Conservation (phyloP, 176 grass and related monocot genomes). For the Ampelocalamus luodianensis region DNA sequence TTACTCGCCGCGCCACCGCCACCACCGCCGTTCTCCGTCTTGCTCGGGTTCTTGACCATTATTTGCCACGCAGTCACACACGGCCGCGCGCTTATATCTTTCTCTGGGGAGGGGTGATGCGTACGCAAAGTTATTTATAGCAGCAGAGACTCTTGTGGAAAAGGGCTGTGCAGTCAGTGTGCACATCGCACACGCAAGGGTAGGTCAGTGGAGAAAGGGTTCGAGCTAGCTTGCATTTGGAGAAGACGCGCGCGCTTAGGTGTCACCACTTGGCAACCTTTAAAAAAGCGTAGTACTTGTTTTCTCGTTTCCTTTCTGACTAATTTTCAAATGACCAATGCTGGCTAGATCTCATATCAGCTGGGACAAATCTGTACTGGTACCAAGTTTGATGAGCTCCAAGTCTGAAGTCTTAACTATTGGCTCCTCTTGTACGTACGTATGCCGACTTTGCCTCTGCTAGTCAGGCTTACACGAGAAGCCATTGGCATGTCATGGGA, state of each 20-base stretch:
- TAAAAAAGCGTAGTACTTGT: constrained; percentile 28
- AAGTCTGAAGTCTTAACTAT: background rate
- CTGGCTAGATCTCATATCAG: constrained; percentile 29
- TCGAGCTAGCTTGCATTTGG: constrained; percentile 43
- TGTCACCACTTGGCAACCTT: constrained; percentile 38
- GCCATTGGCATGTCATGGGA: background rate
- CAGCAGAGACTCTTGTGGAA: background rate
- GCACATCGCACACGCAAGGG: constrained; percentile 16
- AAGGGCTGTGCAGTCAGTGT: background rate
- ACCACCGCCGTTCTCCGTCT: background rate
- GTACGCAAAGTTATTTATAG: constrained; percentile 47
- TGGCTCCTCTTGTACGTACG: background rate
- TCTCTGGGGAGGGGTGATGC: background rate
- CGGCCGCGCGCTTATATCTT: background rate
- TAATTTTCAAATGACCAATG: constrained; percentile 8
- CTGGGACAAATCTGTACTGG: constrained; percentile 9
- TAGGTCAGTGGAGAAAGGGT: constrained; percentile 41
- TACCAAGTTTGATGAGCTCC: background rate
- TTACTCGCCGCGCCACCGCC: background rate
- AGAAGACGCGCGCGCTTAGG: constrained; percentile 32
- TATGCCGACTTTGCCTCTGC: constrained; percentile 11
- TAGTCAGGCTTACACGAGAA: constrained; percentile 22
- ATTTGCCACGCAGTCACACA: background rate
- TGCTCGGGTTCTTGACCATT: constrained; percentile 53
- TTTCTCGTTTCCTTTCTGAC: background rate